Evolutionary conservation across 768 basidiomycete species (phyloP), one percentile per base, ranked within the genome.

Genomic region (Lepiota subincarnata): DNA sequence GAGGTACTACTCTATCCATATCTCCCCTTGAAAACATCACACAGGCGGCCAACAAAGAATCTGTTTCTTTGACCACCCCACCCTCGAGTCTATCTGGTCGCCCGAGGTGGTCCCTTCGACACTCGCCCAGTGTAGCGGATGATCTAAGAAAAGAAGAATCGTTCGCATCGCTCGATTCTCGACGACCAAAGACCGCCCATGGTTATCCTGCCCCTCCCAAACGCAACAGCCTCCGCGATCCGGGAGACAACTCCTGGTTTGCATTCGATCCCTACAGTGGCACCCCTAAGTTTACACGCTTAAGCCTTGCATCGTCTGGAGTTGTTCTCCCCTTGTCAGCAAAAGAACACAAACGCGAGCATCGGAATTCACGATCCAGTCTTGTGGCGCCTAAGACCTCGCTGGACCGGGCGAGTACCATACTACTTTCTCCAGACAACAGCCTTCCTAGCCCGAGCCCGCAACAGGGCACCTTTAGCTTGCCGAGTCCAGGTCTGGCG

Each of bases 301-400:
- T 74, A 31, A 65, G 71, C 12, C 60, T 78, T 8, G 55, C 66
- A 1, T 57, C 65, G 2, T 53, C 70, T 1, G 56, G 60, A 14
- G 70, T 77, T 13, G 67, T 78, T 6, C 64, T 79, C 35, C 77
- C 76, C n/a, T 56, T 76, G 2, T 65, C 71, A 18, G 71, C 71
- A 6, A 67, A 68, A 39, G 65, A 69, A 36, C 67, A 67, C 26
- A 55, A 57, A 35, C 48, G 44, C 16, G 18, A 47, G 8, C 39
- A 31, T 5, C 46, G 19, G 31, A 47, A 24, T 14, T 47, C 53
- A 20, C 34, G 28, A 7, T 48, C 39, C 11, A 40, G 38, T 34
- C 13, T 47, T 20, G 35, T 24, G 18, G 31, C 45, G 6, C 40
- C 50, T 13, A 4, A 10, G 24, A 14, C 2, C 7, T 13, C 8